phyloP scores from a whole-genome alignment of 2,329 filamentous ascomycete genomes.

The Emmonsia crescens region DNA sequence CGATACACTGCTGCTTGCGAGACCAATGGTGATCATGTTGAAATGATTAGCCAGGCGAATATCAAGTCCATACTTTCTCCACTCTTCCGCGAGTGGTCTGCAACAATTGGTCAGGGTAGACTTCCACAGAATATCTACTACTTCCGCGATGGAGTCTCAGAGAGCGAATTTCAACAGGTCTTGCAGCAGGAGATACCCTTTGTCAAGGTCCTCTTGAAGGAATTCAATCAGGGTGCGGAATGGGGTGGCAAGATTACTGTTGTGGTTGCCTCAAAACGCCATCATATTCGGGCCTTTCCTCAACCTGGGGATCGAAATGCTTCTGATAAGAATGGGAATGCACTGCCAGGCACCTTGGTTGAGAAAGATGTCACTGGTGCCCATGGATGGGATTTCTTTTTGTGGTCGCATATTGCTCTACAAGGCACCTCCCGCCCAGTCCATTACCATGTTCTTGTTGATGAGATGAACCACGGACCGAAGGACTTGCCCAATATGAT shows the following conservation, averaged over 20 bases:
- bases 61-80: slow-evolving; percentile 54
- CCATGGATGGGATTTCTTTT: slow-evolving; percentile 79
- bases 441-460: slow-evolving; percentile 79
- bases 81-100: slow-evolving; percentile 55
- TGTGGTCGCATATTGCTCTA: slow-evolving; percentile 64
- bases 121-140: slow-evolving; percentile 71
- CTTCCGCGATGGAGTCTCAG: slow-evolving; percentile 84
- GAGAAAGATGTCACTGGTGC: slow-evolving; percentile 86
- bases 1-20: slow-evolving; percentile 70
- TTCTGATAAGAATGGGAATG: slow-evolving; percentile 67
- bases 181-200: slow-evolving; percentile 64
- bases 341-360: slow-evolving; percentile 75
- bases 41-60: slow-evolving; percentile 63
- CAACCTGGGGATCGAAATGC: slow-evolving; percentile 38
- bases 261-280: slow-evolving; percentile 82
- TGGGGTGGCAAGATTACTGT: slow-evolving; percentile 63
- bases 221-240: slow-evolving; percentile 22
- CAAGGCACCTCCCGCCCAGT: slow-evolving; percentile 90
- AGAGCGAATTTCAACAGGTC: slow-evolving; percentile 74
- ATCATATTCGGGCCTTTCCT: slow-evolving; percentile 90
- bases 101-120: slow-evolving; percentile 41
- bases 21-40: slow-evolving; percentile 70
- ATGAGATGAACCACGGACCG: slow-evolving; percentile 59
- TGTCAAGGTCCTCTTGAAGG: slow-evolving; percentile 52
- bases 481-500: slow-evolving; percentile 75